Percentiles rank a stretch among this genome's conserved stretches.
Conservation (phyloP, 2,329 filamentous ascomycete species). For the Rutstroemia sp. region DNA sequence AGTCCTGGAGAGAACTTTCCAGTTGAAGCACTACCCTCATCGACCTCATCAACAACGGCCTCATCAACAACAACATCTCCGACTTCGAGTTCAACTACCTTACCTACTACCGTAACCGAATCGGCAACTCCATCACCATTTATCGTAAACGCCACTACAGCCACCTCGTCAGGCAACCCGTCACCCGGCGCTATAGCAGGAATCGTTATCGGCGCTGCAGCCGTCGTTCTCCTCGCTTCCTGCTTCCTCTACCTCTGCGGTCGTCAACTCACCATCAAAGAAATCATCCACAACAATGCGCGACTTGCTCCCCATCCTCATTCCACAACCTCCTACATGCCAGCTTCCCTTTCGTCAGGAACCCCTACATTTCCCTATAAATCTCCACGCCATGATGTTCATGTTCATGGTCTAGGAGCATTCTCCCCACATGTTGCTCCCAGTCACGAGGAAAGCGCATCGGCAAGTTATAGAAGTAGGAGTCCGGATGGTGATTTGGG, state of each 20-base stretch:
- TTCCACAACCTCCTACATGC: neutral
- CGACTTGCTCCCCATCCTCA: neutral
- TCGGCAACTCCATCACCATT: neutral
- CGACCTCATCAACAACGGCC: neutral
- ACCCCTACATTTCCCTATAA: neutral
- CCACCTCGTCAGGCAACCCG: neutral
- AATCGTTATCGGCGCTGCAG: slow-evolving; percentile 19
- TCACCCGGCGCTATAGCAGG: slow-evolving; percentile 22
- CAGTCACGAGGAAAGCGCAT: no score
- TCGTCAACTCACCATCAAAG: slow-evolving; percentile 19
- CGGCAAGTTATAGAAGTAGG: no score
- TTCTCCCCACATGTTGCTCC: no score
- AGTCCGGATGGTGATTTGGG: no score
- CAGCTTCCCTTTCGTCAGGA: neutral
- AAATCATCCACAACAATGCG: slow-evolving; percentile 15
- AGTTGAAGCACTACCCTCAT: slow-evolving; percentile 11
- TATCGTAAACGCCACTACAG: neutral
- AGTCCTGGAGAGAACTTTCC: slow-evolving; percentile 22
- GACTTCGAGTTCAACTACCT: slow-evolving; percentile 10
- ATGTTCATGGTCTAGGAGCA: no score
- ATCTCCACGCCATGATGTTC: no score
- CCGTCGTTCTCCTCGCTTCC: slow-evolving; percentile 15
- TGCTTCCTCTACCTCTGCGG: slow-evolving; percentile 21
- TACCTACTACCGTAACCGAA: neutral
- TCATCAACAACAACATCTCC: slow-evolving; percentile 5